Evolutionary conservation across 2,329 filamentous ascomycete species (phyloP), one percentile per base, ranked within the genome.

Genomic region (Graphium sp.): DNA sequence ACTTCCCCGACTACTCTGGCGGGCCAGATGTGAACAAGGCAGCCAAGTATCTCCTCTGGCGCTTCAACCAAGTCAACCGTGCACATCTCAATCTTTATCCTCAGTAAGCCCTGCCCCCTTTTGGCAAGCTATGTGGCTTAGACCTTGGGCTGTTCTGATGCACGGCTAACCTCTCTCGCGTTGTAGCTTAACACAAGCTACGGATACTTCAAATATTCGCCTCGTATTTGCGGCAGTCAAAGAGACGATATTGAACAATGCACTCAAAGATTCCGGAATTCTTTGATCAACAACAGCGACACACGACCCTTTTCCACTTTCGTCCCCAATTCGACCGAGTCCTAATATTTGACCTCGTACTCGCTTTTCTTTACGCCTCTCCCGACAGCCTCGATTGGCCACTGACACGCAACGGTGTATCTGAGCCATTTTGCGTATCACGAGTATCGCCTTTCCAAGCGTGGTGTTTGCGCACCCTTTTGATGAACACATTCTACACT

Each of bases 161-260:
- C n/a, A n/a, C n/a, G n/a, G 12, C 19, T 32, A 20, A 26, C 24
- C n/a, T 11, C 14, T 28, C 17, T 21, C 16, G 5, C 6, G 6
- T 1, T 20, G 12, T 42, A 95, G 87, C 54, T 69, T 98, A 36
- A 98, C 89, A 19, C 89, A 98, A 77, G 89, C 89, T 25, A 98
- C 89, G 37, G 89, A 98, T 51, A 98, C 89, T 4, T 94, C 85
- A 29, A 98, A 98, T 47, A 94, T 98, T 45, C 81, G 89, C 39
- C 68, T 98, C 21, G 89, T 98, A 26, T 98, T 98, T 54, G 89
- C 87, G 19, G 89, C 89, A 7, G 89, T 98, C 35, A 98, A 98
- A 53, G 89, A 98, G 57, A 98, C 89, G 19, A 98, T 98, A 45
- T 60, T 98, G 41, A 92, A 95, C 54, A 98, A 98, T 50, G 89